Base-by-base conservation (phyloP, 805 yeast species). In the Candida taoyuanica region DNA sequence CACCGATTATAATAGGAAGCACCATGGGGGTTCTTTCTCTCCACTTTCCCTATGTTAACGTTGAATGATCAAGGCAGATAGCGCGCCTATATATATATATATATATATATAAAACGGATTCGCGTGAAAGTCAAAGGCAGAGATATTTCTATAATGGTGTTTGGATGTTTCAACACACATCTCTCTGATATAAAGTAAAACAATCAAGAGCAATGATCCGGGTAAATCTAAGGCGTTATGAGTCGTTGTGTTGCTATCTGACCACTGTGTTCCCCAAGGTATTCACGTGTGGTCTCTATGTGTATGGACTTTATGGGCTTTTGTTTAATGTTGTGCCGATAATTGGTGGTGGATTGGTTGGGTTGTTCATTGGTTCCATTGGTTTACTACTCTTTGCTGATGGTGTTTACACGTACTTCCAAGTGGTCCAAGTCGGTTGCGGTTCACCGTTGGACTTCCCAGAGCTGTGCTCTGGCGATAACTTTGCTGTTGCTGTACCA, bases 361-460 rank as follows among this genome's bases (percentile, higher is more conserved):
- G 55, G 7, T 9, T 43, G 5, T 3, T 50, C 0, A 23, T 64
- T 0, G 52, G 52, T 3, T 23, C 59, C 0, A 16, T 58, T 4
- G 64, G 64, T 0, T 18, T 61, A 0, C 18, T 47, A 13, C 49
- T 74, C 9, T 67, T 64, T 21, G 17, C 37, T 0, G 50, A 72
- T 13, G 64, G 70, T 16, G 31, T 79, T 5, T 67, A 67, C 46
- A 63, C 82, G 2, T 82, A 82, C 53, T 74, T 62, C 53, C 58
- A 63, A 44, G 73, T 79, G 3, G 65, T 80, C 2, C n/a, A 24
- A 1, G 59, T 60, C 2, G 87, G 87, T 0, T 71, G 83, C 0
- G 91, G 91, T 0, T 74, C 81, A 14, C 87, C 91, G 0, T 43
- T 64, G 15, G 86, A 81, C 44, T 78, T 65, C 46, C 60, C 65